A percentile compares a stretch with the other conserved stretches of the same genome.
These are phyloP conservation scores for Kluyveromyces starmeri DNA, from an alignment of 805 yeast genomes.

Conservation along the genomic window DNA sequence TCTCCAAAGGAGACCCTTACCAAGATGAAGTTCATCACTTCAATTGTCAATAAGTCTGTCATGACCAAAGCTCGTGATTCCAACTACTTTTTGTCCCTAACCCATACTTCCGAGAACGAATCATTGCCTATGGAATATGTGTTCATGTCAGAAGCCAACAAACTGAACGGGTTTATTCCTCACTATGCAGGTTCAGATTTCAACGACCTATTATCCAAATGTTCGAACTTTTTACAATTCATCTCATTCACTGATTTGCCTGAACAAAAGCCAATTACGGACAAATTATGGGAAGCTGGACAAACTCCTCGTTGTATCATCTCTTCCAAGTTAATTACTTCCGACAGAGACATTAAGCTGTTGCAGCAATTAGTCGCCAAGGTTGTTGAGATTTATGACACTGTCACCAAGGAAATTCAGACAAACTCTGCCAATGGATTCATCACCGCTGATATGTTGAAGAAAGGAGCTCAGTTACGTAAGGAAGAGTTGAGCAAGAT, in stretches of 20 bases:
- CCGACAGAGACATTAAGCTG: conserved; percentile 40
- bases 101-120: conserved; percentile 68
- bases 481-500: conserved; percentile 63
- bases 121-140: conserved; percentile 68
- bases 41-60: conserved; percentile 73
- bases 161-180: conserved; percentile 59
- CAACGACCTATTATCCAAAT: conserved; percentile 34
- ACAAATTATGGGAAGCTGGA: conserved; percentile 44
- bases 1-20: conserved; percentile 38
- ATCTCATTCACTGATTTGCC: conserved; percentile 83
- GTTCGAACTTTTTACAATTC: conserved; percentile 45
- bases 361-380: conserved; percentile 44
- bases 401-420: conserved; percentile 33
- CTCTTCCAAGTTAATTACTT: conserved; percentile 43
- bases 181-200: conserved; percentile 36
- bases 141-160: conserved; percentile 83
- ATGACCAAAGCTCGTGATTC: conserved; percentile 71
- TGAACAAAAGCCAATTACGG: conserved; percentile 53
- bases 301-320: conserved; percentile 45
- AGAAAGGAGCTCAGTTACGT: conserved; percentile 72
- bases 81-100: conserved; percentile 75
- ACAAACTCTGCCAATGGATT: conserved; percentile 37
- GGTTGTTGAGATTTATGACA: conserved; percentile 52
- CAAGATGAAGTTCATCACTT: conserved; percentile 56
- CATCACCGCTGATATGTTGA: conserved; percentile 66